phyloP scores from a whole-genome alignment of 306 rosid genomes.

The Mucuna pruriens region DNA sequence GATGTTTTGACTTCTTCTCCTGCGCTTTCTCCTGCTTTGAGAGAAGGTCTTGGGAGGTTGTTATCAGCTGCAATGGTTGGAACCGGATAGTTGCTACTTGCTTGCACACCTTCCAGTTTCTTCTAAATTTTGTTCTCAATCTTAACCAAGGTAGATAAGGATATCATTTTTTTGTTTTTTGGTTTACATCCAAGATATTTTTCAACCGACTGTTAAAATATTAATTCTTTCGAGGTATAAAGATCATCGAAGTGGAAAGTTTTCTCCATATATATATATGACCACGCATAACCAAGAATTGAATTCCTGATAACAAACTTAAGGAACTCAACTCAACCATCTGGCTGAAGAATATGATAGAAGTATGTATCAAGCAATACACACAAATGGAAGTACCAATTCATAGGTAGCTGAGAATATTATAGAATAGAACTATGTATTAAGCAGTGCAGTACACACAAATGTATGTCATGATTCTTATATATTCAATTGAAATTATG shows the following conservation, averaged over 20 bases:
- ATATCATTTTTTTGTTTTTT: too few relatives aligned
- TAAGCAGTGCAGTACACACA: not conserved
- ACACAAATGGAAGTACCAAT: not conserved
- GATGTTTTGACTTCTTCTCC: constrained; percentile 63
- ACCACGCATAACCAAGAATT: too few relatives aligned
- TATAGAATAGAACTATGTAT: not conserved
- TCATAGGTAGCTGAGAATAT: not conserved
- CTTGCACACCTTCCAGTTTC: constrained; percentile 4
- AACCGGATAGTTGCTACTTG: not conserved
- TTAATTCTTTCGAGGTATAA: too few relatives aligned
- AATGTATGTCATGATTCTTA: not conserved
- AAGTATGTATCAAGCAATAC: constrained; percentile 12
- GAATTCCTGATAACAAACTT: too few relatives aligned
- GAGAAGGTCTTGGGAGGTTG: constrained; percentile 44
- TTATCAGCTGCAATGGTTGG: constrained; percentile 16
- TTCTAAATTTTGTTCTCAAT: not conserved
- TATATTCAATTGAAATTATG: not conserved
- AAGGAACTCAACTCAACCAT: too few relatives aligned
- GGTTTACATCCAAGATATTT: too few relatives aligned
- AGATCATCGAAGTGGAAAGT: too few relatives aligned
- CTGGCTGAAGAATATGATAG: not conserved
- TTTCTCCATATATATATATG: too few relatives aligned
- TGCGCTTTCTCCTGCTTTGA: constrained; percentile 52
- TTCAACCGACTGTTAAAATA: too few relatives aligned
- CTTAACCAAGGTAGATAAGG: not conserved